phyloP scores from a whole-genome alignment of 2,329 filamentous ascomycete genomes.

The Xylogone sp. region DNA sequence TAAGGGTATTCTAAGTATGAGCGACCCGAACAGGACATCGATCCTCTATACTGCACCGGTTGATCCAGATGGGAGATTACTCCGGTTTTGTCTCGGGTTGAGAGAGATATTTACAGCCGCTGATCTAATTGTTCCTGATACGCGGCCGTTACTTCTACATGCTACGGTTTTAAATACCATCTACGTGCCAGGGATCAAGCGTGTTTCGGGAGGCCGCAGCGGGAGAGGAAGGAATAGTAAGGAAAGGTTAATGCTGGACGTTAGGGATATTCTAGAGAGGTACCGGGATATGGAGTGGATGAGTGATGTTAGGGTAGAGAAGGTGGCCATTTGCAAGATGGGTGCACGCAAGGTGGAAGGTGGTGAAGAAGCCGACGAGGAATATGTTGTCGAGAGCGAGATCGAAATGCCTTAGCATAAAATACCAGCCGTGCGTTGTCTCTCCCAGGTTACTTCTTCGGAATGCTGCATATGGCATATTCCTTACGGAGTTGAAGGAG shows the following conservation, averaged over 20 bases:
- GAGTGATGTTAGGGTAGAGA: constrained; percentile 61
- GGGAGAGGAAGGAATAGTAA: constrained; percentile 16
- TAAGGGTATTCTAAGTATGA: constrained; percentile 56
- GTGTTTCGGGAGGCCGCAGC: constrained; percentile 28
- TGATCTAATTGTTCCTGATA: constrained; percentile 54
- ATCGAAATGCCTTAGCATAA: constrained; percentile 16
- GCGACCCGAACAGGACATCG: constrained; percentile 43
- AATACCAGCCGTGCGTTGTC: no score
- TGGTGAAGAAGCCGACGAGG: constrained; percentile 15
- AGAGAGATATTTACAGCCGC: constrained; percentile 49
- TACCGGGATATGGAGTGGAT: constrained; percentile 71
- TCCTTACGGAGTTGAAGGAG: no score
- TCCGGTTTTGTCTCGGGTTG: constrained; percentile 54
- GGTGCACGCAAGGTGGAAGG: constrained; percentile 58
- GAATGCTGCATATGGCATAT: no score
- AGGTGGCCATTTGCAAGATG: constrained; percentile 80
- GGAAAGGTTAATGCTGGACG: constrained; percentile 43
- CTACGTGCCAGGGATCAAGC: constrained; percentile 48
- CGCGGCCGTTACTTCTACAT: constrained; percentile 68
- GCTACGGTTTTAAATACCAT: constrained; percentile 85
- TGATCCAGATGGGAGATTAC: constrained; percentile 48
- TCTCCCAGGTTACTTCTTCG: no score
- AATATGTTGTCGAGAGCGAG: constrained; percentile 23
- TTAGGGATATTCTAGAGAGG: constrained; percentile 48
- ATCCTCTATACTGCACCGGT: constrained; percentile 63